A percentile compares a stretch with the other conserved stretches of the same genome.
These are phyloP conservation scores for Zygoascus meyerae DNA, from an alignment of 1,139 yeast genomes.

Conservation along the genomic window DNA sequence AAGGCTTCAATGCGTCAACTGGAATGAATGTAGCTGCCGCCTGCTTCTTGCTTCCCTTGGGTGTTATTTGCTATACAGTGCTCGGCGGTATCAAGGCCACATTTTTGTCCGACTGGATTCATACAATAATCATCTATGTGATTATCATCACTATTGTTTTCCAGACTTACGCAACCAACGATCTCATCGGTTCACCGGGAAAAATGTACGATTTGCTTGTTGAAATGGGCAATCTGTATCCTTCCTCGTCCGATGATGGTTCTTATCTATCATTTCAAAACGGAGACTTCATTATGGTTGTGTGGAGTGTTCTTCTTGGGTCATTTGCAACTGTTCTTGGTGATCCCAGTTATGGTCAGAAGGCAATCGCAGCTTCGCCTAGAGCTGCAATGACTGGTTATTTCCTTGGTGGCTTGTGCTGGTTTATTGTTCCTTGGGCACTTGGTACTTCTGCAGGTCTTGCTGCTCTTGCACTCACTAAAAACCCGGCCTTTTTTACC, in stretches of 20 bases:
- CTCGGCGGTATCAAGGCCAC: conserved; percentile 88
- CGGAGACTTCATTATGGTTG: conserved; percentile 51
- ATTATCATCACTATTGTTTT: conserved; percentile 35
- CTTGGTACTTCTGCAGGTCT: conserved; percentile 78
- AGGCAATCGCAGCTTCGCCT: conserved; percentile 81
- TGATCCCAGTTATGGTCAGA: conserved; percentile 28
- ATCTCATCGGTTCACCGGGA: conserved; percentile 67
- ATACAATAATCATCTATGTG: conserved; percentile 46
- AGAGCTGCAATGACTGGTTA: conserved; percentile 80
- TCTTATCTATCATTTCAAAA: conserved; percentile 61
- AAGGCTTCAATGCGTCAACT: conserved; percentile 65
- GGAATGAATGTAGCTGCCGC: conserved; percentile 80
- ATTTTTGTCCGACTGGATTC: conserved; percentile 76
- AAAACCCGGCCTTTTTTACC: conserved; percentile 64
- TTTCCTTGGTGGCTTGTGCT: conserved; percentile 74
- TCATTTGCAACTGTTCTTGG: conserved; percentile 28
- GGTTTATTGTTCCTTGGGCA: conserved; percentile 84
- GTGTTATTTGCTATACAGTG: conserved; percentile 71
- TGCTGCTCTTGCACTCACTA: conserved; percentile 66
- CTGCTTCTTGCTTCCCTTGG: conserved; percentile 69
- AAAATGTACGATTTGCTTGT: conserved; percentile 66
- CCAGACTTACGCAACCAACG: conserved; percentile 46
- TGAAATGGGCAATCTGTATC: conserved; percentile 49
- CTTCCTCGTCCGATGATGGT: conserved; percentile 62
- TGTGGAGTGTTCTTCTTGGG: conserved; percentile 21